Conservation (phyloP, 2,329 filamentous ascomycete genomes). For the Paracamarosporium sp. region DNA sequence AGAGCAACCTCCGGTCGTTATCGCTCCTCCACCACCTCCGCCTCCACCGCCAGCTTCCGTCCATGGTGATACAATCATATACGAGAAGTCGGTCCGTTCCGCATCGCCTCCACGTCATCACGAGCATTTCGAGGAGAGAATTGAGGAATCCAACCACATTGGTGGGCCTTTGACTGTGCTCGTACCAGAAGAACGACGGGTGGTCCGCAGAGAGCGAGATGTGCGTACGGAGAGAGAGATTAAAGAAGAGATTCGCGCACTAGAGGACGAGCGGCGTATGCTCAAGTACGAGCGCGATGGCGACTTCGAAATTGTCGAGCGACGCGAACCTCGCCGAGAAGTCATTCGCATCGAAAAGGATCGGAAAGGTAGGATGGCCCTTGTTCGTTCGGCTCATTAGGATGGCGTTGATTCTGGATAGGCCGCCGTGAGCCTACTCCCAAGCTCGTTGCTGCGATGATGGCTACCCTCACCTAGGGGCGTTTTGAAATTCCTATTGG, state of each 20-base stretch:
- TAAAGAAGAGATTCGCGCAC: conserved; percentile 72
- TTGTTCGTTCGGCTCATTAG: conserved; percentile 75
- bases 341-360: conserved; percentile 81
- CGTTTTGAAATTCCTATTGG: background rate
- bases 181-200: conserved; percentile 45
- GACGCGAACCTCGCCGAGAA: conserved; percentile 57
- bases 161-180: conserved; percentile 57
- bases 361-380: conserved; percentile 93
- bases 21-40: conserved; percentile 18
- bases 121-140: conserved; percentile 47
- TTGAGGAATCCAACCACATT: conserved; percentile 56
- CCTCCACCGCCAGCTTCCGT: conserved; percentile 31
- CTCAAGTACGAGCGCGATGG: conserved; percentile 64
- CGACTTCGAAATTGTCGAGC: conserved; percentile 69
- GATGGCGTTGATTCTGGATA: conserved; percentile 46
- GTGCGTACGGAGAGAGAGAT: conserved; percentile 67
- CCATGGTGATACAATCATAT: conserved; percentile 18
- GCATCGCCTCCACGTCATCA: conserved; percentile 40
- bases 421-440: conserved; percentile 48
- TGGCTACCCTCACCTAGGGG: conserved; percentile 49
- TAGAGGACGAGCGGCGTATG: conserved; percentile 70
- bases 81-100: conserved; percentile 41
- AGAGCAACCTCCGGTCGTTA: conserved; percentile 15
- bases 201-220: conserved; percentile 21
- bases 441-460: conserved; percentile 53